These are phyloP conservation scores for Coprinellus aureogranulatus DNA, from an alignment of 768 basidiomycete species.

Conservation along the genomic window DNA sequence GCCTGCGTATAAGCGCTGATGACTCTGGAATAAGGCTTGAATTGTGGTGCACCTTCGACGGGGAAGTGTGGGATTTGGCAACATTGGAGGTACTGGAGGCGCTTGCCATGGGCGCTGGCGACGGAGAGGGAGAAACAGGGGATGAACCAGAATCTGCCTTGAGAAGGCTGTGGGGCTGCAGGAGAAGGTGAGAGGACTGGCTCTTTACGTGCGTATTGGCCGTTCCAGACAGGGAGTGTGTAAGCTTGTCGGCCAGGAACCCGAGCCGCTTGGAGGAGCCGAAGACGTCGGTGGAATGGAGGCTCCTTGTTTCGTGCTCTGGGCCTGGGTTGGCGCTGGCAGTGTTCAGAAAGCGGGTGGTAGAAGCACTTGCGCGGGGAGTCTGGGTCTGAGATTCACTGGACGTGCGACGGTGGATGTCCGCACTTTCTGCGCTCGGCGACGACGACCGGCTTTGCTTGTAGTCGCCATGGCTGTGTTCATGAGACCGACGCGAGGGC, in stretches of 20 bases:
- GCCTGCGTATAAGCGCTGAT: constrained; percentile 11
- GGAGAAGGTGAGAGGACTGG: constrained; percentile 29
- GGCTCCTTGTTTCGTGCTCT: constrained; percentile 31
- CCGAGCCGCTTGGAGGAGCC: constrained; percentile 38
- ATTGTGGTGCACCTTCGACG: constrained; percentile 36
- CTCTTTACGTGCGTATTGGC: constrained; percentile 27
- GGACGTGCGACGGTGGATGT: constrained; percentile 41
- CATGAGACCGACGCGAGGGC: constrained; percentile 37
- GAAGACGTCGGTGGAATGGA: constrained; percentile 24
- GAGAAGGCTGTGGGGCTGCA: constrained; percentile 39
- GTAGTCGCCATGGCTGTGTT: constrained; percentile 30
- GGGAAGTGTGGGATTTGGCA: constrained; percentile 45
- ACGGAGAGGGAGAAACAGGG: constrained; percentile 20
- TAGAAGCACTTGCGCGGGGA: constrained; percentile 44
- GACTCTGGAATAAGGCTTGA: not conserved
- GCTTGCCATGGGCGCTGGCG: constrained; percentile 29
- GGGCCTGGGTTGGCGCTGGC: constrained; percentile 14
- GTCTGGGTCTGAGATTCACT: constrained; percentile 53
- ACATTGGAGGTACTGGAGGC: constrained; percentile 31
- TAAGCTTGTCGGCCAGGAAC: constrained; percentile 43
- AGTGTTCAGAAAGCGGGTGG: constrained; percentile 35
- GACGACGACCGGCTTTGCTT: constrained; percentile 33
- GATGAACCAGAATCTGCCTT: constrained; percentile 32
- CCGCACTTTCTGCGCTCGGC: constrained; percentile 29
- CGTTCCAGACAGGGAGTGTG: constrained; percentile 36